Evolutionary conservation across 257 asterid genomes (phyloP).

Genomic region (Solanum pinnatisectum): DNA sequence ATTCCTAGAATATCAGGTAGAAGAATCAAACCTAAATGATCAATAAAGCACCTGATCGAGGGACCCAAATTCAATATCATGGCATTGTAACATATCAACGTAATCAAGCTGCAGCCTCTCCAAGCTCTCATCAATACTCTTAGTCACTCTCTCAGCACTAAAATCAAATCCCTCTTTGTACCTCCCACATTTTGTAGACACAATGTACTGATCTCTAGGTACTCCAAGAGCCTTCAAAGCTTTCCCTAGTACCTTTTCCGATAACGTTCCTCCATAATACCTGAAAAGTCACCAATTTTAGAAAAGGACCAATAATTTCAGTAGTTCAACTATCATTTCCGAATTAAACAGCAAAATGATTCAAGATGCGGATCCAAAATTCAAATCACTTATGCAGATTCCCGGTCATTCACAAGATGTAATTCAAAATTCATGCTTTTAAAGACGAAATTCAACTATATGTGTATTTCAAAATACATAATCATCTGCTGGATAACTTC

Average conservation of each 20-base stretch:
- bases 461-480: not conserved
- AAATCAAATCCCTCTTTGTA: constrained; percentile 89
- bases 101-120: constrained; percentile 96
- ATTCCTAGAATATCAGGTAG: not conserved
- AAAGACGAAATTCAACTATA: not conserved
- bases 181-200: constrained; percentile 94
- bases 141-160: constrained; percentile 90
- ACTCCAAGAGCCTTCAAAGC: constrained; percentile 80
- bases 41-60: constrained; percentile 70
- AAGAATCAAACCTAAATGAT: not conserved
- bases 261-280: constrained; percentile 87
- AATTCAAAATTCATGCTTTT: not conserved
- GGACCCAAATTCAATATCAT: constrained; percentile 89
- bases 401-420: not conserved
- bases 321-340: not conserved
- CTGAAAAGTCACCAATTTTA: constrained; percentile 18
- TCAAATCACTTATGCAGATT: not conserved
- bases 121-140: constrained; percentile 87
- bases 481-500: not conserved
- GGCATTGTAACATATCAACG: constrained; percentile 88
- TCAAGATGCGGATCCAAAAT: not conserved
- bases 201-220: constrained; percentile 73
- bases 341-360: not conserved
- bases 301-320: not conserved
- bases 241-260: constrained; percentile 77